phyloP scores from a whole-genome alignment of 192 early-diverging fungal species.

The Entomortierella beljakovae region DNA sequence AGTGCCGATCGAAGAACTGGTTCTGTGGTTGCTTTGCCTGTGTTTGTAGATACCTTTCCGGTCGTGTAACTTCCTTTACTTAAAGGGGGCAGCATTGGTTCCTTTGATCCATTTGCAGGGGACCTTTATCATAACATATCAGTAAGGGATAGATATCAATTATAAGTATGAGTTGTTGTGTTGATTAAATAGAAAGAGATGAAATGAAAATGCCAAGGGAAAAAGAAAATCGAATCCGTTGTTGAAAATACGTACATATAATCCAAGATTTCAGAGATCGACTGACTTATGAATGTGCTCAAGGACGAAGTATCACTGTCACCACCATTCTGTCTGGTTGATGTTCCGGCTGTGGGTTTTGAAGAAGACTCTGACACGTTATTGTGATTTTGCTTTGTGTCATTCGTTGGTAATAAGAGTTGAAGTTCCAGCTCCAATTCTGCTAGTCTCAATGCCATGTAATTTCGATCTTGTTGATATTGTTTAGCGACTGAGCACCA shows the following conservation, averaged over 20 bases:
- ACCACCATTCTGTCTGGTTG: neutral
- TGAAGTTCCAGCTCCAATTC: slow-evolving; percentile 32
- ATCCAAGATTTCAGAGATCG: slow-evolving; percentile 29
- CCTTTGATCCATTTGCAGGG: neutral
- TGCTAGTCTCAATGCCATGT: slow-evolving; percentile 20
- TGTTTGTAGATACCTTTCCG: too few relatives aligned
- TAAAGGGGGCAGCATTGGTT: slow-evolving; percentile 17
- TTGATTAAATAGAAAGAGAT: neutral
- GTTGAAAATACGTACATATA: slow-evolving; percentile 16
- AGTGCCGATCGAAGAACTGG: slow-evolving; percentile 15
- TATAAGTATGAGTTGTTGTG: neutral
- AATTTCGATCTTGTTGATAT: slow-evolving; percentile 39
- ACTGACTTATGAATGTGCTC: slow-evolving; percentile 29
- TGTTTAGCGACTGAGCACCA: slow-evolving; percentile 31
- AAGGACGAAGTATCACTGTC: neutral
- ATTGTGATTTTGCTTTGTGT: neutral
- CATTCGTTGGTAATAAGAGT: neutral
- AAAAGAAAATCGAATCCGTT: neutral
- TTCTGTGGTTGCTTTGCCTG: neutral
- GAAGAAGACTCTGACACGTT: neutral
- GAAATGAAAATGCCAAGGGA: too few relatives aligned
- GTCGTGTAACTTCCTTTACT: slow-evolving; percentile 18
- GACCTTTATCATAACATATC: too few relatives aligned
- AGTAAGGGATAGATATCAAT: neutral
- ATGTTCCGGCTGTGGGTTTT: neutral